A percentile compares a stretch with the other conserved stretches of the same genome.
These are phyloP conservation scores for Russula griseocarnosa DNA, from an alignment of 768 basidiomycete genomes.

Conservation along the genomic window DNA sequence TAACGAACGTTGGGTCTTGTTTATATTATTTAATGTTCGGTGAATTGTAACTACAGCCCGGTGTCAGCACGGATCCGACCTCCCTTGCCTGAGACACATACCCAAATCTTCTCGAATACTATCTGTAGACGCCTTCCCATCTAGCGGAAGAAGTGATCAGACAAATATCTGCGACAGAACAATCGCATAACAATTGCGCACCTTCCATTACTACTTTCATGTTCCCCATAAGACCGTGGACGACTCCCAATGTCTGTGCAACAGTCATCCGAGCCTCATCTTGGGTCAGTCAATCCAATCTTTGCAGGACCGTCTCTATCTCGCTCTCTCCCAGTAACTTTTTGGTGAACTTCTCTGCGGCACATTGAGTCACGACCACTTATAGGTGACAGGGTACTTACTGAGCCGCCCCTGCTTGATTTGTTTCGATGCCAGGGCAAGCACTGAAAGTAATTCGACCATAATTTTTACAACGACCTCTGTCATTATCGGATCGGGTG, in stretches of 20 bases:
- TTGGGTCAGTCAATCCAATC: not conserved
- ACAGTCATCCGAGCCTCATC: not conserved
- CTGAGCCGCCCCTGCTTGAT: not conserved
- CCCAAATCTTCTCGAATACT: not conserved
- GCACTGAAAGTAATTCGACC: not conserved
- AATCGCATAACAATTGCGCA: not conserved
- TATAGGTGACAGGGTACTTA: not conserved
- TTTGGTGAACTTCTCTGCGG: not conserved
- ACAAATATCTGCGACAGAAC: not conserved
- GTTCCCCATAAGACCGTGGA: not conserved
- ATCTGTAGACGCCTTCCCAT: not conserved
- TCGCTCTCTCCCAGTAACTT: not conserved
- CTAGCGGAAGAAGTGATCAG: not conserved
- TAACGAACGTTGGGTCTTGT: not conserved
- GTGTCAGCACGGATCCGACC: not conserved
- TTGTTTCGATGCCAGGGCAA: not conserved
- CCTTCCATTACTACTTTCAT: not conserved
- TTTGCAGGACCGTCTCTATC: not conserved
- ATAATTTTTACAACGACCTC: not conserved
- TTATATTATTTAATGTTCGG: not conserved
- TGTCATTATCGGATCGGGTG: not conserved
- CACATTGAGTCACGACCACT: not conserved
- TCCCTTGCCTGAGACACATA: not conserved
- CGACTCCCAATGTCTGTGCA: not conserved
- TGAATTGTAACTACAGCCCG: not conserved